These are phyloP conservation scores for Hemerocallis citrina DNA, from an alignment of 106 monocot species.

Conservation along the genomic window DNA sequence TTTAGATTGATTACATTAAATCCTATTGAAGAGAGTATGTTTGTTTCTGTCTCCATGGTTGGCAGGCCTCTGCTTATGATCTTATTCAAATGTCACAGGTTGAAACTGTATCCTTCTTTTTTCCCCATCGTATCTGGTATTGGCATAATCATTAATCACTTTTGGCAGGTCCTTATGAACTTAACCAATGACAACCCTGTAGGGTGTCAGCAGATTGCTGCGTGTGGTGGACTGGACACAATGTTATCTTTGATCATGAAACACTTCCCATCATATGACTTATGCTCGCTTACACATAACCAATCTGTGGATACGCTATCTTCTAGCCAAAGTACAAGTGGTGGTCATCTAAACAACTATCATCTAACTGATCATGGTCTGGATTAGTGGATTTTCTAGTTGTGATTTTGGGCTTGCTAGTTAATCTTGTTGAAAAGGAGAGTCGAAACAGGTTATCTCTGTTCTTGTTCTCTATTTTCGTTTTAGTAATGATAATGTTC, in stretches of 20 bases:
- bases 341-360: conserved; percentile 18
- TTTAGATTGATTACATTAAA: no score
- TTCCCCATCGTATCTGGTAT: no score
- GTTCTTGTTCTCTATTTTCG: not conserved
- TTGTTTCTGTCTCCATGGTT: no score
- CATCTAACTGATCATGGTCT: conserved; percentile 69
- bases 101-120: no score
- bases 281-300: conserved; percentile 11
- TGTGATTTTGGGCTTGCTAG: conserved; percentile 94
- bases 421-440: conserved; percentile 98
- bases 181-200: conserved; percentile 91
- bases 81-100: no score
- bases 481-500: not conserved
- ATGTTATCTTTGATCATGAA: conserved; percentile 73
- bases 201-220: conserved; percentile 84
- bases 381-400: conserved; percentile 98
- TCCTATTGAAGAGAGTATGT: no score
- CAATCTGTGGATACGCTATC: conserved; percentile 15
- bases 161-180: conserved; percentile 95
- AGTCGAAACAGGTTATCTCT: conserved; percentile 67
- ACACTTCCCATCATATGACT: conserved; percentile 89
- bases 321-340: conserved; percentile 10
- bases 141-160: no score
- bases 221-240: conserved; percentile 75
- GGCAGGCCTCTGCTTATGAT: no score